phyloP scores from a whole-genome alignment of 805 yeast species.

The Metschnikowia kunwiensis region DNA sequence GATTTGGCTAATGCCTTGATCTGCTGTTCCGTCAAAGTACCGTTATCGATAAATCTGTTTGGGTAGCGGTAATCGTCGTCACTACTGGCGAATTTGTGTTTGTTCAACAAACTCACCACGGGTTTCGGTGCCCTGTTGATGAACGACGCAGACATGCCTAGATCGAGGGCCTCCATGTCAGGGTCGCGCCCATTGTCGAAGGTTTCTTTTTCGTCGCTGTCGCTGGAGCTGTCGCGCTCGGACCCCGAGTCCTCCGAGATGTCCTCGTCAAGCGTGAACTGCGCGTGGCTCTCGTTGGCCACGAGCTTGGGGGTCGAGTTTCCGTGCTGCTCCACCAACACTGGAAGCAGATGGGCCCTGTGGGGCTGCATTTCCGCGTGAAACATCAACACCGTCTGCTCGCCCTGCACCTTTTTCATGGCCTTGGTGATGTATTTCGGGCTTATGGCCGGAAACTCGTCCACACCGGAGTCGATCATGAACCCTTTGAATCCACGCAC shows the following conservation, averaged over 20 bases:
- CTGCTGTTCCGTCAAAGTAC: conserved; percentile 46
- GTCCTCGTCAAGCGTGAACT: conserved; percentile 18
- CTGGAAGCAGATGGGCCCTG: conserved; percentile 20
- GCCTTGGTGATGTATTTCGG: conserved; percentile 65
- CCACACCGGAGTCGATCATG: conserved; percentile 92
- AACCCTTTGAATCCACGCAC: conserved; percentile 94
- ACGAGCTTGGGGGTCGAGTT: conserved; percentile 25
- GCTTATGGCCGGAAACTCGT: conserved; percentile 84
- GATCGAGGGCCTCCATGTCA: conserved; percentile 32
- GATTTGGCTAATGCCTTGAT: conserved; percentile 53
- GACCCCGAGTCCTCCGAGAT: conserved; percentile 15
- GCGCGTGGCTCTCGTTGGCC: conserved; percentile 21
- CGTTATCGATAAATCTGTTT: conserved; percentile 26
- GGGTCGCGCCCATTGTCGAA: conserved; percentile 12
- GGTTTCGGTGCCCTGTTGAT: conserved; percentile 38
- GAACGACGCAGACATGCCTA: conserved; percentile 41
- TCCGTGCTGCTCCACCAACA: conserved; percentile 23
- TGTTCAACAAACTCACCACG: conserved; percentile 32
- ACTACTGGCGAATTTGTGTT: conserved; percentile 11
- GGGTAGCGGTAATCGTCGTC: conserved; percentile 34
- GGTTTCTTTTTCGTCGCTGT: conserved; percentile 3
- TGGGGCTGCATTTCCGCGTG: conserved; percentile 83
- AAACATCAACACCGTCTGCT: conserved; percentile 76
- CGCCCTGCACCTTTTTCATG: conserved; percentile 56
- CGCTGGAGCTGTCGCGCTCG: conserved; percentile 9